Conservation (phyloP, 495 filamentous ascomycete genomes). For the Usnea hakonensis region DNA sequence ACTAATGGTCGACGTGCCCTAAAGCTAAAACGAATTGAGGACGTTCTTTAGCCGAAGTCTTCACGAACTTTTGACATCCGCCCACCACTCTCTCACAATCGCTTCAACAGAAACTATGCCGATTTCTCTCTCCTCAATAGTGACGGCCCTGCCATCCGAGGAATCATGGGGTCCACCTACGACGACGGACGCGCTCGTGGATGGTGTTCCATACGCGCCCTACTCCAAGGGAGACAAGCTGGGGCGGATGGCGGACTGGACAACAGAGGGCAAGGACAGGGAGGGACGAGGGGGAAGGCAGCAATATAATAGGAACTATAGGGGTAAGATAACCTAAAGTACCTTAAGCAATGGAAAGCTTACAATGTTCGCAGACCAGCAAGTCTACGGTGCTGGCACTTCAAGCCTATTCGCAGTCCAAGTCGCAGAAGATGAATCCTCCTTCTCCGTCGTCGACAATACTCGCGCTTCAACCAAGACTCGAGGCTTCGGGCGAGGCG, state of each 20-base stretch:
- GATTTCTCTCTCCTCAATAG: conserved; percentile 50
- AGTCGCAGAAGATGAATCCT: conserved; percentile 87
- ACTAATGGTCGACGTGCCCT: neutral
- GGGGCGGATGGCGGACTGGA: conserved; percentile 99
- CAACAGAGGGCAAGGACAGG: conserved; percentile 81
- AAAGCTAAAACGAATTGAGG: neutral
- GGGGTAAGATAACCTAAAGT: conserved; percentile 51
- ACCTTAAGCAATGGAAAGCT: neutral
- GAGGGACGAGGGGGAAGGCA: conserved; percentile 70
- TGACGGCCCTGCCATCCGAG: conserved; percentile 52
- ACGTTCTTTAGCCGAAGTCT: neutral
- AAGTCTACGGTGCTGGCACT: conserved; percentile 89
- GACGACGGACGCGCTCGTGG: conserved; percentile 73
- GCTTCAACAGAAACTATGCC: conserved; percentile 8
- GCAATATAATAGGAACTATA: conserved; percentile 84
- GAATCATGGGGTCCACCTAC: conserved; percentile 81
- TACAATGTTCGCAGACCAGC: conserved; percentile 59
- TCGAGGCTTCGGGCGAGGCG: conserved; percentile 77
- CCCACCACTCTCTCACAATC: neutral
- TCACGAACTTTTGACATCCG: conserved; percentile 1
- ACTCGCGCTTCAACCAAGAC: conserved; percentile 73
- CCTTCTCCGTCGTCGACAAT: conserved; percentile 97
- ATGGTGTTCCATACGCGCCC: conserved; percentile 92
- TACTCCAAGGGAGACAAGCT: conserved; percentile 98
- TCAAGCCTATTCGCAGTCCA: conserved; percentile 82